These are phyloP conservation scores for Beta lomatogona DNA, from an alignment of 179 eudicot genomes.

Conservation along the genomic window DNA sequence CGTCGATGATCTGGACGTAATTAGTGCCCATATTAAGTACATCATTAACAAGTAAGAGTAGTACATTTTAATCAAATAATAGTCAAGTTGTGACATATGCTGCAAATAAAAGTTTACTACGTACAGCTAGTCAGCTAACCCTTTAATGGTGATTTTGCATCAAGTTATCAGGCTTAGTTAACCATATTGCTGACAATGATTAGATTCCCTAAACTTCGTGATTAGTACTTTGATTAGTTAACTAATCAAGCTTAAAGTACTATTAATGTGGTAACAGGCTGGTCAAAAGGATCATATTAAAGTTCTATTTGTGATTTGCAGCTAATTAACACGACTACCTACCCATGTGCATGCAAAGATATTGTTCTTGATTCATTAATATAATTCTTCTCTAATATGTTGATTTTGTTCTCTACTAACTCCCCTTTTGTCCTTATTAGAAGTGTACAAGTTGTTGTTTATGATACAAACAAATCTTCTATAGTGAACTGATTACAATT, in stretches of 20 bases:
- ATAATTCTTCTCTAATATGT: slow-evolving; percentile 1
- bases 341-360: slow-evolving; percentile 36
- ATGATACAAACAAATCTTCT: background rate
- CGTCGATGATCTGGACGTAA: slow-evolving; percentile 12
- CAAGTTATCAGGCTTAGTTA: slow-evolving; percentile 9
- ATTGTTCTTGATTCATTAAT: slow-evolving; percentile 26
- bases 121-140: no score
- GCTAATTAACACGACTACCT: slow-evolving; percentile 17
- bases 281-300: slow-evolving; percentile 29
- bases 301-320: slow-evolving; percentile 6
- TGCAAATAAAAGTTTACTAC: slow-evolving; percentile 1
- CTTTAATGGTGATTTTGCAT: slow-evolving; percentile 5
- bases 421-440: slow-evolving; percentile 18
- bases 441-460: background rate
- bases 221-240: slow-evolving; percentile 10
- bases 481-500: background rate
- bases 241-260: slow-evolving; percentile 2
- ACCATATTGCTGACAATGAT: slow-evolving; percentile 23
- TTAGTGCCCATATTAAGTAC: background rate
- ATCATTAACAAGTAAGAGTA: background rate
- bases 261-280: slow-evolving; percentile 31
- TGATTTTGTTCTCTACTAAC: slow-evolving; percentile 24
- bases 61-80: background rate
- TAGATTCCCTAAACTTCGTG: slow-evolving; percentile 30
- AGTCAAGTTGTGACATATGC: background rate